These are phyloP conservation scores for Aphanomyces astaci DNA, from an alignment of 352 stramenopile species.

Conservation along the genomic window DNA sequence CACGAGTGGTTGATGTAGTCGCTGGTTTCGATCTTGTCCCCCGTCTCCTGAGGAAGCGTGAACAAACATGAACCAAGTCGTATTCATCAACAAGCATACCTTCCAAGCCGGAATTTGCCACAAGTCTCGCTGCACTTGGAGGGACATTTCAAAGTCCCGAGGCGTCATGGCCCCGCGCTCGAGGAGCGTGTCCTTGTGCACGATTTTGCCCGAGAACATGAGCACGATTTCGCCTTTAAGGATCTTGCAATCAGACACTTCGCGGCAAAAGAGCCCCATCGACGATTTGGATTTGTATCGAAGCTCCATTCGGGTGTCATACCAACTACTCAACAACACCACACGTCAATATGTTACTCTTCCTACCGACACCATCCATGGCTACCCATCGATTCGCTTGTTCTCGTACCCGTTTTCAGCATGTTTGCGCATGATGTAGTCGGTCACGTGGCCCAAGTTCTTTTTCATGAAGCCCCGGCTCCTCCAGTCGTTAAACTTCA, in stretches of 20 bases:
- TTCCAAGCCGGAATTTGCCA: slow-evolving; percentile 25
- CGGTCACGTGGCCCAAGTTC: slow-evolving; percentile 22
- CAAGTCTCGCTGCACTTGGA: slow-evolving; percentile 20
- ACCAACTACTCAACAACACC: slow-evolving; percentile 18
- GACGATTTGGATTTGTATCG: slow-evolving; percentile 19
- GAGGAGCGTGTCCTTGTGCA: slow-evolving; percentile 20
- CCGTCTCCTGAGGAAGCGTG: slow-evolving; percentile 6
- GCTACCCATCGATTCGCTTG: not conserved
- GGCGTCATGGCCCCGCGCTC: slow-evolving; percentile 15
- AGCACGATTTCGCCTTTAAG: slow-evolving; percentile 15
- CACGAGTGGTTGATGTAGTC: slow-evolving; percentile 25
- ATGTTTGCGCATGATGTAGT: slow-evolving; percentile 24
- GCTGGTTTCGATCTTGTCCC: slow-evolving; percentile 20
- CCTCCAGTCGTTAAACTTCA: slow-evolving; percentile 20
- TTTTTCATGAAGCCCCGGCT: slow-evolving; percentile 16
- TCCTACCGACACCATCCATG: not conserved
- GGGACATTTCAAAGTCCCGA: slow-evolving; percentile 23
- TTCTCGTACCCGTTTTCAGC: slow-evolving; percentile 20
- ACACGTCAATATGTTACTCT: not conserved
- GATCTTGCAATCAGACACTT: slow-evolving; percentile 22
- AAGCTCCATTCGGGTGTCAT: slow-evolving; percentile 24
- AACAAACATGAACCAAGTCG: not conserved
- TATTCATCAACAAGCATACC: not conserved
- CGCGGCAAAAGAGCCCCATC: slow-evolving; percentile 18
- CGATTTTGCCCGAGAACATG: slow-evolving; percentile 21